Evolutionary conservation across 129 eudicot species (phyloP), one percentile per base, ranked within the genome.

Genomic region (Sambucus nigra): DNA sequence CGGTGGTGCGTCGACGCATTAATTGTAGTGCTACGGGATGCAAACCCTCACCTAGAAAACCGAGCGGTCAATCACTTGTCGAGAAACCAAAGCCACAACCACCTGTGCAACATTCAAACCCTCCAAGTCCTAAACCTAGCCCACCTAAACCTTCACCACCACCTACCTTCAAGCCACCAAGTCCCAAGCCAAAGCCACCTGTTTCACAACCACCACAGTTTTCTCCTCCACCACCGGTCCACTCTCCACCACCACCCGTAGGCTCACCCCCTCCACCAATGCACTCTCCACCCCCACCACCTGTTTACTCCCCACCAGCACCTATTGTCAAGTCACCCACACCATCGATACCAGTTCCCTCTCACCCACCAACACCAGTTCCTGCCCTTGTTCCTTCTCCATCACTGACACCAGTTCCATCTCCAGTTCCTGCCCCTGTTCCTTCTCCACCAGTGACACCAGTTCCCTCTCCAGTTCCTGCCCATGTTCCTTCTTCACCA

Each of bases 1-100:
- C 71, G 18, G 66, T 73, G 53, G 70, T 81, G 65, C 66, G 66
- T 32, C 60, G 50, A 8, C 67, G 62, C 27, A 55, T 76, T 60
- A 83, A 76, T 50, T 73, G 83, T 48, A 64, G n/a, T n/a, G n/a
- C n/a, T n/a, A n/a, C n/a, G n/a, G n/a, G n/a, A n/a, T n/a, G n/a
- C n/a, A n/a, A n/a, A n/a, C n/a, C n/a, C n/a, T n/a, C n/a, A 76
- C 33, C 69, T 68, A 4, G 67, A 57, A 46, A 77, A 70, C 48
- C 23, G 59, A 42, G 39, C 63, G 39, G 38, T 9, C 51, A 22
- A 40, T 39, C 51, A 4, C 27, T 9, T n/a, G n/a, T n/a, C n/a
- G n/a, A n/a, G n/a, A n/a, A n/a, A n/a, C n/a, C n/a, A n/a, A n/a
- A n/a, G n/a, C n/a, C n/a, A n/a, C n/a, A n/a, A n/a, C n/a, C n/a